These are phyloP conservation scores for Coleophoma eucalyptorum DNA, from an alignment of 2,329 filamentous ascomycete species.

Conservation along the genomic window DNA sequence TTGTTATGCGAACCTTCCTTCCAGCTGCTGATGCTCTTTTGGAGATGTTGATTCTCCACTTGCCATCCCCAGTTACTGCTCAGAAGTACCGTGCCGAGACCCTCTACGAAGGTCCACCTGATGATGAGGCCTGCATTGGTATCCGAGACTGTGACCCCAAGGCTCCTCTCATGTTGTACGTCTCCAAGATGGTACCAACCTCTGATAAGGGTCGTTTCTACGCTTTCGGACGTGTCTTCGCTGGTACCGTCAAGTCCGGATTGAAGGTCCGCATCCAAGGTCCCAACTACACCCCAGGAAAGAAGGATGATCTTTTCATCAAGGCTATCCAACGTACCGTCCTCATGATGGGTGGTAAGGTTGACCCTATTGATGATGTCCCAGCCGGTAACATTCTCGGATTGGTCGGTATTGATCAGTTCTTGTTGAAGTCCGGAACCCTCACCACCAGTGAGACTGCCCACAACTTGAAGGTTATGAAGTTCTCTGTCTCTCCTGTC, in stretches of 20 bases:
- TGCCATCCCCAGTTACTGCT: conserved; percentile 91
- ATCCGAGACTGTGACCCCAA: conserved; percentile 99
- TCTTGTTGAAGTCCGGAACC: conserved; percentile 99
- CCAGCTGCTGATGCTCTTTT: conserved; percentile 95
- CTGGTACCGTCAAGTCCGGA: conserved; percentile 95
- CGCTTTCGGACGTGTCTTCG: conserved; percentile 99
- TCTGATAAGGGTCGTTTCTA: conserved; percentile 99
- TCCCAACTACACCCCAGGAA: conserved; percentile 95
- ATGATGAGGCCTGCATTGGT: conserved; percentile 90
- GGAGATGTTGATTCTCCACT: conserved; percentile 99
- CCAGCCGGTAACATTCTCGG: conserved; percentile 99
- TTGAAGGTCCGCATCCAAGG: conserved; percentile 99
- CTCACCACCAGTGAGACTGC: conserved; percentile 95
- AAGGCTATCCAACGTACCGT: conserved; percentile 99
- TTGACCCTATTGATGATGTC: conserved; percentile 98
- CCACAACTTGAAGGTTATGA: conserved; percentile 99
- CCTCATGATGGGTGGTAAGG: conserved; percentile 99
- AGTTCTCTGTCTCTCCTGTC: conserved; percentile 99
- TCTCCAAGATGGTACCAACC: conserved; percentile 99
- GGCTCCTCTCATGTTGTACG: conserved; percentile 99
- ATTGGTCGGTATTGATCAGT: conserved; percentile 99
- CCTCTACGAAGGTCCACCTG: conserved; percentile 93
- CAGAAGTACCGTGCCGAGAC: conserved; percentile 98
- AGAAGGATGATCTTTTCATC: conserved; percentile 99
- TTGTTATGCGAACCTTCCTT: conserved; percentile 98